Conservation (phyloP, 177 flowering plant species). For the Tripterygium wilfordii region DNA sequence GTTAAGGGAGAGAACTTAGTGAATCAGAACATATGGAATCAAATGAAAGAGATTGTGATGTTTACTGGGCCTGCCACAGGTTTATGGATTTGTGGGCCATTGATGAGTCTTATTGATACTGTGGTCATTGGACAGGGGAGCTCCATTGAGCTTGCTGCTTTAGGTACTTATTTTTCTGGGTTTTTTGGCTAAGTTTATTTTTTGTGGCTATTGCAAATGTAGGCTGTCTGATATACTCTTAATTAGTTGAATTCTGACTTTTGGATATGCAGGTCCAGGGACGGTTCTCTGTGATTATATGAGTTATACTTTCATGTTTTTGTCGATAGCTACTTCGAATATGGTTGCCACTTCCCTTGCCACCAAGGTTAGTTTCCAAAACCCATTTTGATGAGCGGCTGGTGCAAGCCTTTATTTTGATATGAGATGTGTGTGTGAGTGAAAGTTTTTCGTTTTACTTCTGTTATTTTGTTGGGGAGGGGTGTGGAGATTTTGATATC, state of each 20-base stretch:
- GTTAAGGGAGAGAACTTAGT: slow-evolving; percentile 19
- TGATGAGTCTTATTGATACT: slow-evolving; percentile 98
- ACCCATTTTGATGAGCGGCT: neutral
- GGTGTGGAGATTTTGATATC: no score
- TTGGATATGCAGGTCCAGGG: slow-evolving; percentile 69
- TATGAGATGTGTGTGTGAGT: no score
- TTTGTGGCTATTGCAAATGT: neutral
- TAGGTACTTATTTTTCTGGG: slow-evolving; percentile 36
- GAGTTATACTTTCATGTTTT: slow-evolving; percentile 87
- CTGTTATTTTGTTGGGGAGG: no score
- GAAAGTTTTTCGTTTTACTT: no score
- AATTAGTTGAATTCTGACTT: no score
- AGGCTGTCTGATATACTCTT: no score
- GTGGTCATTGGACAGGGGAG: slow-evolving; percentile 93
- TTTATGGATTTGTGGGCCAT: slow-evolving; percentile 82
- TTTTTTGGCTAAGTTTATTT: neutral
- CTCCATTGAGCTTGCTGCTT: slow-evolving; percentile 92
- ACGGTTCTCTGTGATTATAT: slow-evolving; percentile 80
- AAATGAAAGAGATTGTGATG: slow-evolving; percentile 66
- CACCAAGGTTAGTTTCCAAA: slow-evolving; percentile 42
- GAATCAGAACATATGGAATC: slow-evolving; percentile 54
- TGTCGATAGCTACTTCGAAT: slow-evolving; percentile 91
- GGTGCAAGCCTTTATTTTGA: no score
- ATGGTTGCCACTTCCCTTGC: slow-evolving; percentile 96
- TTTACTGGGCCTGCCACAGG: slow-evolving; percentile 91